Evolutionary conservation across 257 asterid species (phyloP).

Genomic region (Penstemon davidsonii): DNA sequence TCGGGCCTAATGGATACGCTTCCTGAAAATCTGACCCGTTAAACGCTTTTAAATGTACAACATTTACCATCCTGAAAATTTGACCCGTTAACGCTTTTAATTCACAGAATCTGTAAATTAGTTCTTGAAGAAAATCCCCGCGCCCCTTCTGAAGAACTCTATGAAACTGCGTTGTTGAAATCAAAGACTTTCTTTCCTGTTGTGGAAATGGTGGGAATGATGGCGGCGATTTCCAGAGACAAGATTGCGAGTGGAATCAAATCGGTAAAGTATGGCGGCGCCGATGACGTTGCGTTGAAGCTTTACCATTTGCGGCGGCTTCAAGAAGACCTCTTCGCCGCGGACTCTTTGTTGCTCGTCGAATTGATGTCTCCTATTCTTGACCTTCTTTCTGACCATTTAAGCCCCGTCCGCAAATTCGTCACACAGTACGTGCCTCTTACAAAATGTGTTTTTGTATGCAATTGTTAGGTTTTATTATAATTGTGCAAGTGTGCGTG

Average conservation of each 20-base stretch:
- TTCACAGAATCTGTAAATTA: too few species aligned
- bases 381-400: constrained; percentile 63
- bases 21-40: too few species aligned
- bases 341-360: constrained; percentile 46
- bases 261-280: constrained; percentile 43
- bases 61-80: too few species aligned
- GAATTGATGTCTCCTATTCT: constrained; percentile 58
- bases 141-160: too few species aligned
- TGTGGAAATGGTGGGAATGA: constrained; percentile 46
- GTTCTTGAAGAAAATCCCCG: too few species aligned
- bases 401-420: constrained; percentile 77
- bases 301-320: constrained; percentile 66
- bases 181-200: neutral
- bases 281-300: constrained; percentile 51
- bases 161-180: too few species aligned
- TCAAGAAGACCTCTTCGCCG: constrained; percentile 52
- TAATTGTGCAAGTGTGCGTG: neutral
- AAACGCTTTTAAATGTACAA: too few species aligned
- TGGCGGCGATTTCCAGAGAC: constrained; percentile 52
- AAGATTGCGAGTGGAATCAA: constrained; percentile 52
- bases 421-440: constrained; percentile 58
- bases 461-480: too few species aligned
- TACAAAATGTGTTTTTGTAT: neutral
- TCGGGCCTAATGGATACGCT: too few species aligned
- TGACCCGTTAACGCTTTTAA: too few species aligned